A percentile compares a stretch with the other conserved stretches of the same genome.
Conservation (phyloP, 495 filamentous ascomycete genomes). For the Xylaria curta region DNA sequence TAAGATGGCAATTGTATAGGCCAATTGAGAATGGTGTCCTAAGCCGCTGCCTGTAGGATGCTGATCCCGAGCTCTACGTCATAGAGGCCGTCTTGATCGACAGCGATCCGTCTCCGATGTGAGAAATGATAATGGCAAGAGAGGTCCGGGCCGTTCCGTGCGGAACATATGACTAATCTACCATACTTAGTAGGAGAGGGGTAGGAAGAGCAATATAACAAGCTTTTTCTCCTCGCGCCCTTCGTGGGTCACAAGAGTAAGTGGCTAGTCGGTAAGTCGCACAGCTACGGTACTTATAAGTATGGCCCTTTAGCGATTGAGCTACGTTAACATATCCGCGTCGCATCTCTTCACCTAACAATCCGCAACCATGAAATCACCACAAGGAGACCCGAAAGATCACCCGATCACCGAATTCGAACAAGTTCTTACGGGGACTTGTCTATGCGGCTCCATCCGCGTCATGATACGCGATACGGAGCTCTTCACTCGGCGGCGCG, state of each 20-base stretch:
- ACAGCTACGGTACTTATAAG: not conserved
- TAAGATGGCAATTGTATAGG: constrained; percentile 43
- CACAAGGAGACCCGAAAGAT: constrained; percentile 23
- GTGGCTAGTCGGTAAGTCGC: not conserved
- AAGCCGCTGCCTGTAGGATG: not conserved
- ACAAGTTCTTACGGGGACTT: constrained; percentile 40
- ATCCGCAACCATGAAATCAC: constrained; percentile 2
- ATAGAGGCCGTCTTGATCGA: not conserved
- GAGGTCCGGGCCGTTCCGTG: constrained; percentile 1
- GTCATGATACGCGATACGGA: constrained; percentile 47
- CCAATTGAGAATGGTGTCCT: constrained; percentile 25
- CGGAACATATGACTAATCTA: not conserved
- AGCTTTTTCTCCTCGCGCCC: not conserved
- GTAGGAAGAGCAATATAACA: constrained; percentile 1
- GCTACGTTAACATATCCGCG: not conserved
- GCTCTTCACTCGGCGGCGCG: constrained; percentile 45
- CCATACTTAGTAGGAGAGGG: not conserved
- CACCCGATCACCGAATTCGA: constrained; percentile 18
- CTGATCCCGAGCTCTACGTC: not conserved
- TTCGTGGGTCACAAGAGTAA: not conserved
- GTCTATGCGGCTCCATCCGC: constrained; percentile 46
- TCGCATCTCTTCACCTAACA: not conserved
- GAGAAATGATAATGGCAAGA: not conserved
- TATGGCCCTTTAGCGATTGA: not conserved
- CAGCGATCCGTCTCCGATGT: not conserved